Evolutionary conservation across 768 basidiomycete genomes (phyloP).

Genomic region (Panaeolus papilionaceus): DNA sequence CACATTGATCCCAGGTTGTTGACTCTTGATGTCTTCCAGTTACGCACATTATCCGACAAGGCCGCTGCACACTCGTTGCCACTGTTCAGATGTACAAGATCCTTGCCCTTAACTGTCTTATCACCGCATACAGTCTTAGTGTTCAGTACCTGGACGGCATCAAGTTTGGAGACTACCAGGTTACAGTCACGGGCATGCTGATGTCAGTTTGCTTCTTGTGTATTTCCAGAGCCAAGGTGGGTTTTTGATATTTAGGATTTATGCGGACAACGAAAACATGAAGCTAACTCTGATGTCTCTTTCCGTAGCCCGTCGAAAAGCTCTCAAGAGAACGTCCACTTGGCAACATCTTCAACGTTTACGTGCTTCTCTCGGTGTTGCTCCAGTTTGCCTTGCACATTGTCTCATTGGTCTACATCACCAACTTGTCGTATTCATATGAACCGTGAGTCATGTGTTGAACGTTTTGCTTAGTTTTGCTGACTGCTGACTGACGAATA

Average conservation of each 20-base stretch:
- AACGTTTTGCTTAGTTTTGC: constrained; percentile 16
- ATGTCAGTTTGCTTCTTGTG: constrained; percentile 99
- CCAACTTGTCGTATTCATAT: constrained; percentile 75
- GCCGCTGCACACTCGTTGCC: constrained; percentile 97
- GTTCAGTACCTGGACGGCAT: constrained; percentile 99
- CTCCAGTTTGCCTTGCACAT: constrained; percentile 96
- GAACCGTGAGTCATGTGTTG: constrained; percentile 66
- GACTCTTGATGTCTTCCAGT: constrained; percentile 44
- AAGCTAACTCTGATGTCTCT: not conserved
- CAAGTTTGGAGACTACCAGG: constrained; percentile 99
- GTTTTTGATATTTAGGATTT: constrained; percentile 26
- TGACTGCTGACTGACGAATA: constrained; percentile 17
- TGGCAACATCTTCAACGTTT: constrained; percentile 96
- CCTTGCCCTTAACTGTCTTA: constrained; percentile 94
- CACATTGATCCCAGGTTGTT: constrained; percentile 5
- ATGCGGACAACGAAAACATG: not conserved
- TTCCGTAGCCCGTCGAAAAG: constrained; percentile 88
- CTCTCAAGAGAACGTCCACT: constrained; percentile 92
- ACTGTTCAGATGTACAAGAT: constrained; percentile 99
- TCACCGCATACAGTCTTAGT: constrained; percentile 97
- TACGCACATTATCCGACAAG: constrained; percentile 97
- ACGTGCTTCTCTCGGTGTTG: constrained; percentile 90
- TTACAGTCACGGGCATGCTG: constrained; percentile 94
- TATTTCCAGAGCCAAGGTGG: constrained; percentile 95
- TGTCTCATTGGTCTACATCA: constrained; percentile 89